Base-by-base conservation (phyloP, 495 filamentous ascomycete species). In the Lophiotrema nucula region DNA sequence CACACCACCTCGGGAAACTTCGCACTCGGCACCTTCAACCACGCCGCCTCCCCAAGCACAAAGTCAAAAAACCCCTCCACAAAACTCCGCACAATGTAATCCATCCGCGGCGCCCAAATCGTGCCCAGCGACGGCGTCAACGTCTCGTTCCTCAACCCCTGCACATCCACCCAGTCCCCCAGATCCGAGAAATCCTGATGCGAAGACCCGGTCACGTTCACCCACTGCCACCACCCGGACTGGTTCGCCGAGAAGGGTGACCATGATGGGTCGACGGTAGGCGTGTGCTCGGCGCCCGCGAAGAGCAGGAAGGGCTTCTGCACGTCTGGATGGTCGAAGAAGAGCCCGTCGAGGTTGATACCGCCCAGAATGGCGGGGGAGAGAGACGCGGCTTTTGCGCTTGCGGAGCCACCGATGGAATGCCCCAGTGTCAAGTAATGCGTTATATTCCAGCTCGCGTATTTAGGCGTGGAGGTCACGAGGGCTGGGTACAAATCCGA, bases 101-200 rank as follows among this genome's bases (percentile, higher is more conserved):
- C 33, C 58, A 62, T 56, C 39, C 59, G 24, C 22, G 46, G 35
- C 12, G 28, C 52, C 46, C 39, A 47, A n/a, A 56, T 53, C 25
- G 52, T 5, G 4, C 51, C 50, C 10, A 55, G 18, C 26, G 12
- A 43, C 42, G 31, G 51, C 26, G 21, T 52, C n/a, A 31, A 23
- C 1, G 46, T 47, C 21, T 46, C 13, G 19, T 47, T 56, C 13
- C 43, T 18, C 28, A 51, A 26, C 11, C 53, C 60, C 43, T 50
- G 18, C 16, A 58, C 16, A 53, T 64, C 60, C 0, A 54, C 41
- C 60, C 60, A 64, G 3, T 25, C 16, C 2, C 39, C 48, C 18
- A 64, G 10, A 45, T 64, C 60, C n/a, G 23, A 27, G 27, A 19
- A 64, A 31, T 64, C 60, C 16, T 45, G 60, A 49, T 64, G 60